Conservation (phyloP, 257 asterid species). For the Plantago major region DNA sequence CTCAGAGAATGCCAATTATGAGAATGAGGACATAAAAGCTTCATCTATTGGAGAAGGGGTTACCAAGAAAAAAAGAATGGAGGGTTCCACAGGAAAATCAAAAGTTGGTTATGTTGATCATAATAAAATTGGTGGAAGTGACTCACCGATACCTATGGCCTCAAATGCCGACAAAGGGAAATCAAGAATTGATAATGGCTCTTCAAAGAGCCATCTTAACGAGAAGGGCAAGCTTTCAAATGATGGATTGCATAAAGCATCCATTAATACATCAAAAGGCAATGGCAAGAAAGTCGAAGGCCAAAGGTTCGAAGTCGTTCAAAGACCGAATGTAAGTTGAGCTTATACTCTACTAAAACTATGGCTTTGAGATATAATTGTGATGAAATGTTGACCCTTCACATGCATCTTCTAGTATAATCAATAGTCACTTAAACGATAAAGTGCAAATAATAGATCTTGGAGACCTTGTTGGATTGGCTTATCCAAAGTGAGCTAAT, state of each 20-base stretch:
- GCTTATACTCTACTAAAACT: slow-evolving; percentile 17
- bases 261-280: slow-evolving; percentile 12
- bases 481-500: not conserved
- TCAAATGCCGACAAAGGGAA: slow-evolving; percentile 18
- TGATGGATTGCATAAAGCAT: slow-evolving; percentile 20
- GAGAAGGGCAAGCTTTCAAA: slow-evolving; percentile 18
- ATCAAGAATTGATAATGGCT: slow-evolving; percentile 21
- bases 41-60: no score
- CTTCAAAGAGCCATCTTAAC: slow-evolving; percentile 22
- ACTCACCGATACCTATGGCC: slow-evolving; percentile 8
- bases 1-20: no score
- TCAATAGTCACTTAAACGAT: not conserved
- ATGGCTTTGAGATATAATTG: not conserved
- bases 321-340: slow-evolving; percentile 76
- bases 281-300: slow-evolving; percentile 30
- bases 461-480: not conserved
- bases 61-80: not conserved
- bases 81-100: not conserved
- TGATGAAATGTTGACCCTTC: slow-evolving; percentile 8
- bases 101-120: slow-evolving; percentile 13
- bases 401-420: not conserved
- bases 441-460: not conserved
- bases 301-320: slow-evolving; percentile 50
- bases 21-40: no score
- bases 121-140: slow-evolving; percentile 18